phyloP scores from a whole-genome alignment of 2,329 filamentous ascomycete genomes.

The Arthrobotrys megalospora region DNA sequence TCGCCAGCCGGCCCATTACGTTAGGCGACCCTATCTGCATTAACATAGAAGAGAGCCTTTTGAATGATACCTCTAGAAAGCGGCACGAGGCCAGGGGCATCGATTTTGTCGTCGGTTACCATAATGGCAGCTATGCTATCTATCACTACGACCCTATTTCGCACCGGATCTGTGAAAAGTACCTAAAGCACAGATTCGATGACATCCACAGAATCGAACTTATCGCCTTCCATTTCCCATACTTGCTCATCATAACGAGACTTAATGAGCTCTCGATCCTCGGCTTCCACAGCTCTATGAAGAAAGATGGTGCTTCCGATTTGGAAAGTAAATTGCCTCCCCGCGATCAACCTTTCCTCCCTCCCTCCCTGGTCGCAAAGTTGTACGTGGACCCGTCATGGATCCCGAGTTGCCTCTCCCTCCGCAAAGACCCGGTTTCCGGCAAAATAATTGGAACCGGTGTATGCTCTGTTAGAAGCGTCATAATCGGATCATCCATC shows the following conservation, averaged over 20 bases:
- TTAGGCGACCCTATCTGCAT: conserved; percentile 48
- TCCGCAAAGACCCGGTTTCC: conserved; percentile 30
- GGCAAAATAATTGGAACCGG: conserved; percentile 33
- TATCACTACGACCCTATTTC: conserved; percentile 37
- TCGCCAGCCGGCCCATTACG: conserved; percentile 1
- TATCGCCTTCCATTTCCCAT: conserved; percentile 42
- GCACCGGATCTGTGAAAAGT: conserved; percentile 35
- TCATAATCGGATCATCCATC: conserved; percentile 42
- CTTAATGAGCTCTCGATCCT: conserved; percentile 41
- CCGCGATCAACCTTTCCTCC: conserved; percentile 12
- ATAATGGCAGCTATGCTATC: conserved; percentile 32
- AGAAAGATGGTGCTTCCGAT: not conserved
- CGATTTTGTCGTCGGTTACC: conserved; percentile 52
- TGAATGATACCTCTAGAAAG: conserved; percentile 36
- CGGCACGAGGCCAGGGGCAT: conserved; percentile 25
- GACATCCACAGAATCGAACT: conserved; percentile 41
- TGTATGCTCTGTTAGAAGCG: conserved; percentile 45
- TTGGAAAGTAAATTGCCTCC: not conserved
- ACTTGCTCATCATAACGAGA: conserved; percentile 42
- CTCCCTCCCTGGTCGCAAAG: conserved; percentile 21
- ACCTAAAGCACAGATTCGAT: conserved; percentile 29
- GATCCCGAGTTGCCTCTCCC: conserved; percentile 47
- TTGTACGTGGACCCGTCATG: conserved; percentile 37
- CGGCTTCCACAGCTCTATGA: conserved; percentile 37
- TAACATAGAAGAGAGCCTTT: conserved; percentile 40